Percentiles rank a stretch among this genome's conserved stretches.
These are phyloP conservation scores for Quercus glauca DNA, from an alignment of 306 rosid genomes.

Conservation along the genomic window DNA sequence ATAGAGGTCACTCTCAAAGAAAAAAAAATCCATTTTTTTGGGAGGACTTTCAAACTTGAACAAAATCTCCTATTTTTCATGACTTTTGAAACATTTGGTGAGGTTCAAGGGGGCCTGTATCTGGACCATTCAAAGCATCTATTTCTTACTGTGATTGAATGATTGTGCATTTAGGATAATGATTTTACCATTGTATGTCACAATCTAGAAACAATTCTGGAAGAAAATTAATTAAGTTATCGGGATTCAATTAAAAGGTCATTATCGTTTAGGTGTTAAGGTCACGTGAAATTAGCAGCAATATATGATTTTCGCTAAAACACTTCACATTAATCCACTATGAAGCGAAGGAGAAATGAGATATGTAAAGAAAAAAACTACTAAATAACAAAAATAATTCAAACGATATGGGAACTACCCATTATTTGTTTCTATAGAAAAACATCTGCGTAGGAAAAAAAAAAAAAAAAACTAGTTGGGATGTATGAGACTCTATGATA, in stretches of 20 bases:
- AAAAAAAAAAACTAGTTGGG: no score
- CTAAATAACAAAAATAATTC: no score
- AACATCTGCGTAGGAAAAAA: neutral
- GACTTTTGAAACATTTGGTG: conserved; percentile 31
- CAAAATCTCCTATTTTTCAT: conserved; percentile 35
- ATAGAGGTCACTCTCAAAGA: conserved; percentile 30
- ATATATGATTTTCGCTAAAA: conserved; percentile 16
- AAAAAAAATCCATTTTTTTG: conserved; percentile 44
- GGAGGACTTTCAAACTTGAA: conserved; percentile 56
- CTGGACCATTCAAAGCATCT: conserved; percentile 52
- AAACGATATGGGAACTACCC: neutral
- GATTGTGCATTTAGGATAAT: conserved; percentile 21
- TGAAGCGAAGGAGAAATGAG: neutral
- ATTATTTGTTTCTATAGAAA: neutral
- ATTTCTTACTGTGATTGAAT: conserved; percentile 30
- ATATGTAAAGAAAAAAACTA: no score
- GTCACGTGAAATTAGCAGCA: conserved; percentile 26
- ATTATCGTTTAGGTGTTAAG: conserved; percentile 29
- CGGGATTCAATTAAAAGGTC: conserved; percentile 25
- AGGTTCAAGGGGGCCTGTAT: conserved; percentile 61
- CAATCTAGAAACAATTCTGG: neutral
- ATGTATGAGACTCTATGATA: no score
- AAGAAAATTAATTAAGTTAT: conserved; percentile 20
- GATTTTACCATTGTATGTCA: conserved; percentile 17
- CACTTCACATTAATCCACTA: conserved; percentile 48